Base-by-base conservation (phyloP, 2,329 filamentous ascomycete genomes). In the Colletotrichum euphorbiae region DNA sequence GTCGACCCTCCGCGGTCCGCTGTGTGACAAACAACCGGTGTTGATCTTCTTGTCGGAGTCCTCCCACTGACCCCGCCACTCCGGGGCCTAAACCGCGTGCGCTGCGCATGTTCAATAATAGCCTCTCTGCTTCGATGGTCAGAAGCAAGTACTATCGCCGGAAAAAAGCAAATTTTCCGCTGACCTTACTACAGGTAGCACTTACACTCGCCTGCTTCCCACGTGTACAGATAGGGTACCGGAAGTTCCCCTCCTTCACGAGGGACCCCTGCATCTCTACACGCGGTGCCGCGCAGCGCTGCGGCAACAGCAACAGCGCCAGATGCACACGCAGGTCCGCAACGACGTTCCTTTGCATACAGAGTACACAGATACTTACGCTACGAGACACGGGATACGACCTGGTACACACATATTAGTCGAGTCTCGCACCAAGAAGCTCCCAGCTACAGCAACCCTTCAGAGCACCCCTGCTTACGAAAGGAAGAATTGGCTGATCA, bases 401-500 rank as follows among this genome's bases (percentile, higher is more conserved):
- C 24, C 31, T n/a, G n/a, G 17, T 56, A 13, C 36, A 42, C 24
- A 15, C 24, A 1, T 24, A 21, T 2, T 21, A 21, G 21, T 21
- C n/a, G n/a, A n/a, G n/a, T n/a, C n/a, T n/a, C n/a, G 5, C 4
- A 5, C 24, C 24, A 24, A 5, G 24, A 24, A 24, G 24, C 24
- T 24, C 4, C 24, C 24, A 24, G 24, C 24, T 21, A 17, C 45
- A 17, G 36, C 17, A 17, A 46, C 36, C 58, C 58, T 43, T 51
- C n/a, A 9, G 15, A 6, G 17, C 21, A 33, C 59, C 61, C 48
- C 54, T 68, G 40, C 17, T 11, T 15, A 12, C 21, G 38, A 38
- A 28, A 4, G 3, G 5, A 33, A 71, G 71, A 70, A 70, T 69
- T 74, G 71, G 62, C 60, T 62, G 75, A 76, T 76, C 75, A 74